Evolutionary conservation across 148 eudicot genomes (phyloP).

Genomic region (Nyssa sinensis): DNA sequence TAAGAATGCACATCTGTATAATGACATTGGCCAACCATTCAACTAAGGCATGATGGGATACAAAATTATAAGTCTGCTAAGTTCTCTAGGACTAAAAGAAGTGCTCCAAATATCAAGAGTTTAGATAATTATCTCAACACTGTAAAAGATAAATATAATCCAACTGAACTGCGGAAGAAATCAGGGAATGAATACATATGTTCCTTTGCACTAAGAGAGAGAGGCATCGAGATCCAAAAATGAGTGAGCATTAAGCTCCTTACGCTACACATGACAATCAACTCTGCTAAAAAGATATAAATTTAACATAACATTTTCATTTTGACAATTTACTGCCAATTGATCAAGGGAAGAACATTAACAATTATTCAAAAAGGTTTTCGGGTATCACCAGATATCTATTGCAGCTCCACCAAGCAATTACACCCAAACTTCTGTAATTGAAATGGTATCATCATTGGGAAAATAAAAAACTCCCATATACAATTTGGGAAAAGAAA

Average conservation of each 20-base stretch:
- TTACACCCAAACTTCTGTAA: too few species aligned
- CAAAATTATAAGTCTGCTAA: not conserved
- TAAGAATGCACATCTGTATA: slow-evolving; percentile 84
- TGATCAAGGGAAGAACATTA: too few species aligned
- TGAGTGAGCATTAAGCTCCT: not conserved
- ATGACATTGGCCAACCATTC: not conserved
- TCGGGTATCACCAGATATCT: not conserved
- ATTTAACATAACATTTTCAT: not conserved
- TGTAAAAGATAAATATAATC: not conserved
- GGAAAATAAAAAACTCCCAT: too few species aligned
- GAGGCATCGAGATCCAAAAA: not conserved
- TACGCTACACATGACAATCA: not conserved
- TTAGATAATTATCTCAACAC: not conserved
- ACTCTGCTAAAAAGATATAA: not conserved
- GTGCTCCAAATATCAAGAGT: not conserved
- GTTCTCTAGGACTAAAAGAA: not conserved
- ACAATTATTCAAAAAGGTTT: too few species aligned
- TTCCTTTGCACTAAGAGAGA: not conserved
- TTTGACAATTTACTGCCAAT: too few species aligned
- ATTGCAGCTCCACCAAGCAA: not conserved
- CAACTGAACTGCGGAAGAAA: slow-evolving; percentile 2
- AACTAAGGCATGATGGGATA: not conserved
- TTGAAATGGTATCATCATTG: too few species aligned
- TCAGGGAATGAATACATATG: not conserved
- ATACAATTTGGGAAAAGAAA: too few species aligned